Evolutionary conservation across 805 yeast species (phyloP).

Genomic region (Starmerella bombi): DNA sequence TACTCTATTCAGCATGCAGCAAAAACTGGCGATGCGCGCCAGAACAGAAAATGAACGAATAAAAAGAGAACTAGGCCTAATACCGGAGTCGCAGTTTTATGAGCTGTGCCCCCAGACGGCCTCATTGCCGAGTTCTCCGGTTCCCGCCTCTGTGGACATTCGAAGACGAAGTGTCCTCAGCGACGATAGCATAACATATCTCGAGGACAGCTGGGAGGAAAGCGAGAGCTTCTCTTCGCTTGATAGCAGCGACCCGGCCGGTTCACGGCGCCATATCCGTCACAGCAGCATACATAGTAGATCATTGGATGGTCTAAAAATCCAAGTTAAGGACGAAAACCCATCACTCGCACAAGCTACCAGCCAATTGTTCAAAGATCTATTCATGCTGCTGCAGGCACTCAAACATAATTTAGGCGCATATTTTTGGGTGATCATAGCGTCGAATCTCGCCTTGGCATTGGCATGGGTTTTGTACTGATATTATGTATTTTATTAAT

Average conservation of each 20-base stretch:
- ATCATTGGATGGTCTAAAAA: background rate
- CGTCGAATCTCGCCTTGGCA: too few species aligned
- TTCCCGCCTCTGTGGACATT: background rate
- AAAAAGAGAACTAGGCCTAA: background rate
- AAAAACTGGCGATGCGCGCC: slow-evolving; percentile 21
- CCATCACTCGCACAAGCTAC: background rate
- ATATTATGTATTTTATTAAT: too few species aligned
- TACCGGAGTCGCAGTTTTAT: background rate
- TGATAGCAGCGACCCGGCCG: background rate
- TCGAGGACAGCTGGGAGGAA: slow-evolving; percentile 6
- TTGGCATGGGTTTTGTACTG: too few species aligned
- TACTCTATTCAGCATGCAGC: slow-evolving; percentile 15
- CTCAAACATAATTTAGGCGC: background rate
- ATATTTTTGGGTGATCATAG: too few species aligned
- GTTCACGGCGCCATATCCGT: background rate
- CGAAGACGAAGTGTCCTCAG: slow-evolving; percentile 2
- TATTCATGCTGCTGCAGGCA: background rate
- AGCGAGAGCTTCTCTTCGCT: background rate
- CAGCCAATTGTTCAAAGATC: background rate
- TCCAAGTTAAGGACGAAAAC: background rate
- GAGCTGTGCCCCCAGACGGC: background rate
- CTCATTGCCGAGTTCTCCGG: background rate
- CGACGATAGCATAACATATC: slow-evolving; percentile 7
- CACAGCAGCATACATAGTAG: background rate
- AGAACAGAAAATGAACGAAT: slow-evolving; percentile 22